Evolutionary conservation across 1,284 basidiomycete species (phyloP), one percentile per base, ranked within the genome.

Genomic region (Melampsora americana): DNA sequence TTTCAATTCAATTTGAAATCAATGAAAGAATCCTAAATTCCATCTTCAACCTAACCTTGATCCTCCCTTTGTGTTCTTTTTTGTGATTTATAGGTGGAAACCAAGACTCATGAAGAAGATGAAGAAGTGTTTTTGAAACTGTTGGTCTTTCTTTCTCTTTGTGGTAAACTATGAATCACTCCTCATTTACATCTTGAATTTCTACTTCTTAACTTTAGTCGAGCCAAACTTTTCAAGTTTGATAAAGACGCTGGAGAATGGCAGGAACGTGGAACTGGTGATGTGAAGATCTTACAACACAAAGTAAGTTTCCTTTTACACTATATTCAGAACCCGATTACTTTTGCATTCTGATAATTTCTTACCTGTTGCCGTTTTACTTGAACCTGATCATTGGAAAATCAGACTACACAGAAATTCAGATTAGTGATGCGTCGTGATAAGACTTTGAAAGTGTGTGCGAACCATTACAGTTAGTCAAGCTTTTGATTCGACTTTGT

Each of bases 371-470:
- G 2, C 18, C 11, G 9, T 12, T 39, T 32, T 20, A 20, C 26
- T 20, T 62, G n/a, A 59, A 4, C 2, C 53, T 16, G 18, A 59
- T 28, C 12, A n/a, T 6, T 16, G 53, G 11, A 28, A 23, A n/a
- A 23, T 7, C n/a, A 72, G 70, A 32, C 89, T 82, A 91, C 90
- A 60, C 89, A 90, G 86, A 98, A 97, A 86, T 88, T 96, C 81
- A 89, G 96, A 78, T 88, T 99, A 78, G 93, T 99, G 83, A 99
- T 99, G 96, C 88, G 96, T 85, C 92, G 96, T 84, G 96, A 99
- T 88, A 98, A 98, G 90, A 99, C 96, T 65, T 88, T 95, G 84
- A 99, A 99, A 85, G 95, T 99, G 84, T 99, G 96, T 86, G 96
- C 96, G 78, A 99, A 99, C 87, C 96, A 99, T 86, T 86, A 89